These are phyloP conservation scores for Trichophyton benhamiae DNA, from an alignment of 2,329 filamentous ascomycete species.

Conservation along the genomic window DNA sequence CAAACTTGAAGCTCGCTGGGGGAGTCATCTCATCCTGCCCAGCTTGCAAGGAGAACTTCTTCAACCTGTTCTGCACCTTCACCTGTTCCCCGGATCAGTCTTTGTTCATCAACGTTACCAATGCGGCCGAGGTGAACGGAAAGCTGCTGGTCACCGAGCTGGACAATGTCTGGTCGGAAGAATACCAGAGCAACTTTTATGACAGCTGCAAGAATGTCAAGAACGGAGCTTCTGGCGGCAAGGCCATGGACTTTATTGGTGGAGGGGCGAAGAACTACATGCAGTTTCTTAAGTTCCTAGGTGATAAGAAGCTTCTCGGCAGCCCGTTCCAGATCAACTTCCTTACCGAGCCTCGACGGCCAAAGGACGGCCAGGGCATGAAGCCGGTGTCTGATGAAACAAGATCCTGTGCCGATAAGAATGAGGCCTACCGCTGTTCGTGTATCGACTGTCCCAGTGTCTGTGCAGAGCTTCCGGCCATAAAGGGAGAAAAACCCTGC, in stretches of 20 bases:
- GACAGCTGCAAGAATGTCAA: constrained; percentile 99
- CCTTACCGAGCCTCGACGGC: constrained; percentile 44
- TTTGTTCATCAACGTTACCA: constrained; percentile 83
- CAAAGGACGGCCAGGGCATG: constrained; percentile 60
- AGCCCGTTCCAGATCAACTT: constrained; percentile 99
- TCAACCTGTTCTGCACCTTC: constrained; percentile 94
- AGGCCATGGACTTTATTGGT: constrained; percentile 90
- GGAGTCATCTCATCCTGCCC: constrained; percentile 86
- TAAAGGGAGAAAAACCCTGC: constrained; percentile 60
- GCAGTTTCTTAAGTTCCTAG: constrained; percentile 78
- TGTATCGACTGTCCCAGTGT: constrained; percentile 85
- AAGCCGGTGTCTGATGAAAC: constrained; percentile 55
- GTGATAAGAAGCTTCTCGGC: constrained; percentile 76
- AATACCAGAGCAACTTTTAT: constrained; percentile 80
- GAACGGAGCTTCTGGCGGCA: constrained; percentile 84
- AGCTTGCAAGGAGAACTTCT: constrained; percentile 97
- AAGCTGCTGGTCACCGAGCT: constrained; percentile 71
- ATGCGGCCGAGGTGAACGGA: constrained; percentile 45
- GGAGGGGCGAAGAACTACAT: constrained; percentile 86
- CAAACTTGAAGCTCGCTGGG: constrained; percentile 75
- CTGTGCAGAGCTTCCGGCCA: constrained; percentile 67
- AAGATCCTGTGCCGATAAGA: constrained; percentile 80
- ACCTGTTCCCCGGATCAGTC: constrained; percentile 97
- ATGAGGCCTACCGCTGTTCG: constrained; percentile 75
- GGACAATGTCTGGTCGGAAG: constrained; percentile 73